These are phyloP conservation scores for Rhizophagus clarus DNA, from an alignment of 192 early-diverging fungal species.

Conservation along the genomic window DNA sequence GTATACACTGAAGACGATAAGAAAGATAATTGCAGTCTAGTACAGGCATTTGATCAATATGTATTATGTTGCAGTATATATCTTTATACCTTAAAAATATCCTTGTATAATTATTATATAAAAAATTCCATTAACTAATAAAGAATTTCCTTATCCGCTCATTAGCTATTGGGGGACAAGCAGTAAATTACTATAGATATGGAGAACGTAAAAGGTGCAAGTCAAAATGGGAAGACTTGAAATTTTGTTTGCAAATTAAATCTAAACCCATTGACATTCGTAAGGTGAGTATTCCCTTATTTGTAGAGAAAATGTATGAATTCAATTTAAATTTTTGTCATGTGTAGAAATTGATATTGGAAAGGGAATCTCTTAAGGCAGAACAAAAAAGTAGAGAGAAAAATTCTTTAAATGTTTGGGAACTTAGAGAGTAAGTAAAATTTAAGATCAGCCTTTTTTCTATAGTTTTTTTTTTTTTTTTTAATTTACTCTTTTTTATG, in stretches of 20 bases:
- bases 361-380: constrained; percentile 1
- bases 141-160: not conserved
- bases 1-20: not conserved
- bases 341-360: constrained; percentile 7
- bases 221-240: constrained; percentile 36
- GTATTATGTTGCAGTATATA: not conserved
- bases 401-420: constrained; percentile 18
- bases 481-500: too few relatives aligned
- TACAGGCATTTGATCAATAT: not conserved
- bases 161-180: constrained; percentile 41
- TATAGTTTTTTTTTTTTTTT: too few relatives aligned
- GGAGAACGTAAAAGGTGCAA: constrained; percentile 40
- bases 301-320: not conserved
- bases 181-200: constrained; percentile 43
- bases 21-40: constrained; percentile 7
- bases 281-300: constrained; percentile 26
- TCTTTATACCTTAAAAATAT: not conserved
- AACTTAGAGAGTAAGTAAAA: constrained; percentile 3
- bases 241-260: constrained; percentile 38
- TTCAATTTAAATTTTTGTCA: not conserved
- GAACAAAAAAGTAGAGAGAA: not conserved
- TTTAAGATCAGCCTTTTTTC: too few relatives aligned
- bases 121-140: not conserved
- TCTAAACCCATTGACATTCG: constrained; percentile 31
- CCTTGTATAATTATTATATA: not conserved